Evolutionary conservation across 2,329 filamentous ascomycete species (phyloP).

Genomic region (Didymella pinodella): DNA sequence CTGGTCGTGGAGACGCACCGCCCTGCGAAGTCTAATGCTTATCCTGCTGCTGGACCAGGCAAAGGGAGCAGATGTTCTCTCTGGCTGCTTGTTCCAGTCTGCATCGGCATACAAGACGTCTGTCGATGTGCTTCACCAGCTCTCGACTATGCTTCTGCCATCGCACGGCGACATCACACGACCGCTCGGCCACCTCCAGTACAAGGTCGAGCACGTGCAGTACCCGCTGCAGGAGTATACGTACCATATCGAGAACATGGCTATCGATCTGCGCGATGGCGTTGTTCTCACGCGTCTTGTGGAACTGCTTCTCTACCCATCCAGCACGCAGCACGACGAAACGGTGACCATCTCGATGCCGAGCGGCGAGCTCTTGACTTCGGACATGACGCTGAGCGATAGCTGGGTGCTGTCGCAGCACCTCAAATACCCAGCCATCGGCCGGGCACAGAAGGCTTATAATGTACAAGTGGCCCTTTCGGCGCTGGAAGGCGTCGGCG

Average conservation of each 20-base stretch:
- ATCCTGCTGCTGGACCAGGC: slow-evolving; percentile 66
- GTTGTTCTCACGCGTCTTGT: slow-evolving; percentile 66
- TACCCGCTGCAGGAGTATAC: slow-evolving; percentile 66
- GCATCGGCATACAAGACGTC: slow-evolving; percentile 66
- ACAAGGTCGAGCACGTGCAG: slow-evolving; percentile 63
- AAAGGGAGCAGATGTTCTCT: slow-evolving; percentile 51
- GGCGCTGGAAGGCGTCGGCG: slow-evolving; percentile 57
- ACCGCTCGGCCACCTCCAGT: slow-evolving; percentile 64
- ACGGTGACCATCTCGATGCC: slow-evolving; percentile 58
- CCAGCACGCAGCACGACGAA: slow-evolving; percentile 46
- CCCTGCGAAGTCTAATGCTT: slow-evolving; percentile 67
- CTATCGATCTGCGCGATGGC: slow-evolving; percentile 68
- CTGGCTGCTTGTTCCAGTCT: slow-evolving; percentile 60
- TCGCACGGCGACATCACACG: slow-evolving; percentile 66
- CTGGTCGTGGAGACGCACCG: slow-evolving; percentile 63
- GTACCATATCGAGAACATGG: slow-evolving; percentile 67
- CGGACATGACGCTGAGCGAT: slow-evolving; percentile 44
- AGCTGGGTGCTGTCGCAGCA: slow-evolving; percentile 63
- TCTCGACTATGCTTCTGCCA: slow-evolving; percentile 64
- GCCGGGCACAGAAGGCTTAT: slow-evolving; percentile 64
- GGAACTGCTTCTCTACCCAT: slow-evolving; percentile 63
- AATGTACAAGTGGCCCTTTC: slow-evolving; percentile 67
- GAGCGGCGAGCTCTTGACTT: slow-evolving; percentile 55
- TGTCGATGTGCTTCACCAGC: slow-evolving; percentile 58
- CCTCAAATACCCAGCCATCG: slow-evolving; percentile 65